Conservation (phyloP, 225 moss, liverwort and hornwort genomes). For the Marchantia paleacea region DNA sequence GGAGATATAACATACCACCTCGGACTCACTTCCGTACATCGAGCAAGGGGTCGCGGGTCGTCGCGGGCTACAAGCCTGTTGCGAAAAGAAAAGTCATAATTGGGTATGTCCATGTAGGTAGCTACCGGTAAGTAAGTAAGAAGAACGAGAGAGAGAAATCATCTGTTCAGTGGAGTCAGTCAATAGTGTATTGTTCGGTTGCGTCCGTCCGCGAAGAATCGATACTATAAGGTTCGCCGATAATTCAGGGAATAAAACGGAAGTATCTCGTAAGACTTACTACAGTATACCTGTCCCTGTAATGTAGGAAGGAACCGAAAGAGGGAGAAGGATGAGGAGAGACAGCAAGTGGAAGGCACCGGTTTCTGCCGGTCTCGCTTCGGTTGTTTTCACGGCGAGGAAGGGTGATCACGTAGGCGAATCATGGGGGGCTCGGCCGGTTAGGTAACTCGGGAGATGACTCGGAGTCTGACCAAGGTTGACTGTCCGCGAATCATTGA, state of each 20-base stretch:
- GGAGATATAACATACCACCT: neutral
- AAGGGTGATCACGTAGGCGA: neutral
- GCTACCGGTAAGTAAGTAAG: neutral
- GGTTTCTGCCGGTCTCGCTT: neutral
- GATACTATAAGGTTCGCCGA: no score
- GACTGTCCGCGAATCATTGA: constrained; percentile 14
- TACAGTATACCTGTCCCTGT: neutral
- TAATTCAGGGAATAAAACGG: no score
- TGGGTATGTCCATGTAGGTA: neutral
- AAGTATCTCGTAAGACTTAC: neutral
- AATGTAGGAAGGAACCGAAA: neutral
- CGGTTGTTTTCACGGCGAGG: neutral
- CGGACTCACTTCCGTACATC: neutral
- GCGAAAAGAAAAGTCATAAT: neutral
- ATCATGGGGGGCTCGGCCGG: neutral
- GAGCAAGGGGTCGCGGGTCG: neutral
- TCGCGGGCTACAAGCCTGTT: neutral
- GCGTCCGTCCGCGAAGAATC: no score
- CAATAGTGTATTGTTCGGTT: no score
- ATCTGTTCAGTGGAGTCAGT: neutral
- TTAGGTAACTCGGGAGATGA: constrained; percentile 8
- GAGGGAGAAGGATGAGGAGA: no score
- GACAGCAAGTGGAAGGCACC: neutral
- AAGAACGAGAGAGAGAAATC: neutral
- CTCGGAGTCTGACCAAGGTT: constrained; percentile 11